phyloP scores from a whole-genome alignment of 768 basidiomycete genomes.

The Hortiboletus campestris region DNA sequence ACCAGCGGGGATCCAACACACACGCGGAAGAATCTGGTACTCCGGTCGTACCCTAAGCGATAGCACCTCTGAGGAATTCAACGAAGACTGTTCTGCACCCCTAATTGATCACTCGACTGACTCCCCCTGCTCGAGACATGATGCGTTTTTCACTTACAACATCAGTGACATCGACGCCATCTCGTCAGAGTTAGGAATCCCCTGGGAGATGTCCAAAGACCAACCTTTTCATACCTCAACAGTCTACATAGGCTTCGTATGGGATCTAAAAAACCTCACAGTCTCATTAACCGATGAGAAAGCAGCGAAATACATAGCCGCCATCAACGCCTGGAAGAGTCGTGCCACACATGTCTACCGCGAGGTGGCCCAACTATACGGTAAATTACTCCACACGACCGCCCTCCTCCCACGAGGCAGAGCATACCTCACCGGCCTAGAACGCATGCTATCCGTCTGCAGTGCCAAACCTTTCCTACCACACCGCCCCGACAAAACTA shows the following conservation, averaged over 20 bases:
- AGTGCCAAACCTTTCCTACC: conserved; percentile 33
- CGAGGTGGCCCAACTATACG: neutral
- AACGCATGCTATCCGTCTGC: conserved; percentile 36
- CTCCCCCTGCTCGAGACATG: too few relatives aligned
- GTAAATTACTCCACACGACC: neutral
- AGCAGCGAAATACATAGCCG: neutral
- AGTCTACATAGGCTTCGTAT: neutral
- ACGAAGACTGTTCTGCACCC: too few relatives aligned
- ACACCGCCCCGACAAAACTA: conserved; percentile 1
- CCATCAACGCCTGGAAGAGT: neutral
- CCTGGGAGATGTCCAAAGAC: conserved; percentile 8
- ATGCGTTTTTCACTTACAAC: too few relatives aligned
- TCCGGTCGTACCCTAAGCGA: too few relatives aligned
- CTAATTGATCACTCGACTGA: too few relatives aligned
- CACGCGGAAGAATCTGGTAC: too few relatives aligned
- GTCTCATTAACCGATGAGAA: neutral
- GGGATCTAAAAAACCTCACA: neutral
- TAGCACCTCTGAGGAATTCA: too few relatives aligned
- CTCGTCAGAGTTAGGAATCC: conserved; percentile 1
- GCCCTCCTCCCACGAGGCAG: conserved; percentile 31
- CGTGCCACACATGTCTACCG: neutral
- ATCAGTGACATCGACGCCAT: neutral
- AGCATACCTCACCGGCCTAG: conserved; percentile 42
- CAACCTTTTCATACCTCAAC: neutral
- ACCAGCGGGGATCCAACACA: too few relatives aligned